phyloP scores from a whole-genome alignment of 495 filamentous ascomycete genomes.

The Viridothelium virens region DNA sequence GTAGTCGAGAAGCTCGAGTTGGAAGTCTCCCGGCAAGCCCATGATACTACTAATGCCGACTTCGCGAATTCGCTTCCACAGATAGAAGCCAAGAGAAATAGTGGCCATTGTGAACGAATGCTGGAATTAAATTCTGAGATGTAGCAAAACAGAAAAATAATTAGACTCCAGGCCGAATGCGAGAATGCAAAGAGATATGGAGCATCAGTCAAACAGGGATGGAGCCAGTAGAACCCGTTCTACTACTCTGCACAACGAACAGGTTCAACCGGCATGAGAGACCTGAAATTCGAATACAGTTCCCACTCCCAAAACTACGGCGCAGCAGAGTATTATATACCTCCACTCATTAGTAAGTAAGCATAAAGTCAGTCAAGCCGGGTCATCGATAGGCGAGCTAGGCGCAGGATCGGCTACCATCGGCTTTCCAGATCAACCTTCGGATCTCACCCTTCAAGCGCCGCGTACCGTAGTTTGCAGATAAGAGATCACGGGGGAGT shows the following conservation, averaged over 20 bases:
- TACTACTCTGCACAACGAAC: too few species aligned
- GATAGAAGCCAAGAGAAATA: slow-evolving; percentile 28
- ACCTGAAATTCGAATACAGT: neutral
- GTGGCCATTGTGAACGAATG: slow-evolving; percentile 23
- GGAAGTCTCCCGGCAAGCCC: slow-evolving; percentile 32
- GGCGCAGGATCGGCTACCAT: neutral
- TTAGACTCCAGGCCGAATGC: too few species aligned
- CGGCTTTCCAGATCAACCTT: neutral
- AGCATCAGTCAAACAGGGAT: too few species aligned
- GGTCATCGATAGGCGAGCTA: neutral
- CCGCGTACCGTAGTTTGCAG: neutral
- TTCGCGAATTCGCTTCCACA: slow-evolving; percentile 3
- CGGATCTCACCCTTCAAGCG: neutral
- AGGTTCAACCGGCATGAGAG: too few species aligned
- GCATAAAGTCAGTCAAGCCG: neutral
- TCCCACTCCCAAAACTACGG: neutral
- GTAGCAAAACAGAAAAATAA: too few species aligned
- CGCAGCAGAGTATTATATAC: neutral
- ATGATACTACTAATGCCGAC: slow-evolving; percentile 12
- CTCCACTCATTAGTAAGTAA: neutral
- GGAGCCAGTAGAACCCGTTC: too few species aligned
- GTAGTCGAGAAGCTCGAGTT: slow-evolving; percentile 33
- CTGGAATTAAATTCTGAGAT: too few species aligned
- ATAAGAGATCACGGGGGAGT: neutral
- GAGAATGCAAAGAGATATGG: too few species aligned